These are phyloP conservation scores for Dunaliella sp. DNA, from an alignment of 139 green algal genomes.

Conservation along the genomic window DNA sequence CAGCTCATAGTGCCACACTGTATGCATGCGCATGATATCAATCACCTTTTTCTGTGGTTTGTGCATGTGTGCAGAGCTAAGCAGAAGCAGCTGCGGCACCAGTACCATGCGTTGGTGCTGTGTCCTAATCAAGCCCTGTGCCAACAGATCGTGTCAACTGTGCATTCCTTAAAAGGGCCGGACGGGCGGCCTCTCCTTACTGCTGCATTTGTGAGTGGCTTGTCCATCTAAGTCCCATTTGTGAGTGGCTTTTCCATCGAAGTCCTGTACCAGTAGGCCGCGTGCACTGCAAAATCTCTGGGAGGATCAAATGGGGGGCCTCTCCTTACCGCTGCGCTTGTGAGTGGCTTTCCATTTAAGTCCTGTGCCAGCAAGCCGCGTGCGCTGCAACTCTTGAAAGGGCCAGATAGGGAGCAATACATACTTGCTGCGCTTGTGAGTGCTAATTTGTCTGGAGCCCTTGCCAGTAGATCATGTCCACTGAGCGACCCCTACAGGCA, in stretches of 20 bases:
- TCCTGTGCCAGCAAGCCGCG: background rate
- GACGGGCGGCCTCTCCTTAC: constrained; percentile 41
- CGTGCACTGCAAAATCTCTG: background rate
- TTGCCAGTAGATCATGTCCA: too few relatives aligned
- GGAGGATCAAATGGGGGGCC: background rate
- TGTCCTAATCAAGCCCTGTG: constrained; percentile 84
- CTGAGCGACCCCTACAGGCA: too few relatives aligned
- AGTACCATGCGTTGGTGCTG: constrained; percentile 73
- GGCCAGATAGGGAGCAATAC: background rate
- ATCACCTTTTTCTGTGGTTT: too few relatives aligned
- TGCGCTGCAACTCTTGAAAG: background rate
- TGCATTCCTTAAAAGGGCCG: constrained; percentile 18
- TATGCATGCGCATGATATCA: too few relatives aligned
- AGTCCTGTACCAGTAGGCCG: background rate
- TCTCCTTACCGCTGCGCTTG: background rate
- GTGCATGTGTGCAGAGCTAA: background rate
- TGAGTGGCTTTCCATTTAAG: background rate
- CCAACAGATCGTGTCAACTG: constrained; percentile 68
- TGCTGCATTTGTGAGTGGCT: constrained; percentile 23
- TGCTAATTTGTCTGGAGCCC: background rate
- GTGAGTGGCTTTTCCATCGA: too few relatives aligned
- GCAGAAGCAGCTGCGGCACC: background rate
- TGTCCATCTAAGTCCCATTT: too few relatives aligned
- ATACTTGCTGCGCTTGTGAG: constrained; percentile 5
- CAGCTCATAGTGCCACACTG: too few relatives aligned